Evolutionary conservation across 2,329 filamentous ascomycete species (phyloP).

Genomic region (Trichoderma guizhouense): DNA sequence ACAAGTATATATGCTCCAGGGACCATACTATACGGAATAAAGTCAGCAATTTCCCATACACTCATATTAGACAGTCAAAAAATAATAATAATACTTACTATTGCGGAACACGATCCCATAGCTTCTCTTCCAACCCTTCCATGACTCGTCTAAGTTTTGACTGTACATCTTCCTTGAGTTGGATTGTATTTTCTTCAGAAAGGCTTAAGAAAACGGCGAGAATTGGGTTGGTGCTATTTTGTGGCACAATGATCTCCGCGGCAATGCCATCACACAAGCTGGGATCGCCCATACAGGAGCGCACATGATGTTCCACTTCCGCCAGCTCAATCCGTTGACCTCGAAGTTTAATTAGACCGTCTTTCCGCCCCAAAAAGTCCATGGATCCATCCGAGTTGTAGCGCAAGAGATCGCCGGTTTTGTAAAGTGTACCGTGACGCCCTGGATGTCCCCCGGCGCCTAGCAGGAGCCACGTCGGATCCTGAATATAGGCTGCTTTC

Average conservation of each 20-base stretch:
- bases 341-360: conserved; percentile 9
- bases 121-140: conserved; percentile 7
- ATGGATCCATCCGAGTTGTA: conserved; percentile 14
- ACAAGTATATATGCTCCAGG: conserved; percentile 9
- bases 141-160: not conserved
- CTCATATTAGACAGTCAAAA: not conserved
- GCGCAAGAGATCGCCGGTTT: conserved; percentile 11
- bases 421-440: conserved; percentile 8
- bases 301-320: conserved; percentile 13
- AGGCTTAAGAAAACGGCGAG: conserved; percentile 10
- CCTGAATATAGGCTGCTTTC: conserved; percentile 9
- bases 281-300: not conserved
- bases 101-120: conserved; percentile 7
- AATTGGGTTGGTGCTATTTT: conserved; percentile 9
- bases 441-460: not conserved
- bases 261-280: conserved; percentile 1
- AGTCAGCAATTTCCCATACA: not conserved
- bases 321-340: conserved; percentile 14
- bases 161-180: not conserved
- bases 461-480: conserved; percentile 17
- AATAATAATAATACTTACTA: not conserved
- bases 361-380: conserved; percentile 9
- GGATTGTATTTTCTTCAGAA: not conserved
- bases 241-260: conserved; percentile 7
- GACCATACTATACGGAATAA: conserved; percentile 2